These are phyloP conservation scores for Cytospora mali DNA, from an alignment of 2,329 filamentous ascomycete genomes.

Conservation along the genomic window DNA sequence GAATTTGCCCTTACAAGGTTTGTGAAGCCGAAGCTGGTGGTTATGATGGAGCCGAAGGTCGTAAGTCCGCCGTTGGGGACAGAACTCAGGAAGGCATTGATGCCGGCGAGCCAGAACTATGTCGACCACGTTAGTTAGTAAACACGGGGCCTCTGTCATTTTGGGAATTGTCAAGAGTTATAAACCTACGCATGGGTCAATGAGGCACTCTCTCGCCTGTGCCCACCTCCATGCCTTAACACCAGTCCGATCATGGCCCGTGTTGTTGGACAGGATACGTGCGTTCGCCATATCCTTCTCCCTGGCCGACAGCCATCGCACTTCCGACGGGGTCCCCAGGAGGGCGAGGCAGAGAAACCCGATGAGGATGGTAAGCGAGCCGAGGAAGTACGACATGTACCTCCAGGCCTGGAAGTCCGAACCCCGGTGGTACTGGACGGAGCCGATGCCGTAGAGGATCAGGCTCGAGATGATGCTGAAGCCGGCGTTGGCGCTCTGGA, in stretches of 20 bases:
- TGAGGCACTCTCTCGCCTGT: constrained; percentile 40
- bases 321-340: constrained; percentile 43
- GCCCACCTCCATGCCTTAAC: constrained; percentile 43
- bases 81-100: constrained; percentile 42
- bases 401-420: constrained; percentile 41
- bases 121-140: constrained; percentile 8
- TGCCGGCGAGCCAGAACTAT: constrained; percentile 42
- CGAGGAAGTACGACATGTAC: constrained; percentile 44
- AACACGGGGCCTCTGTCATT: neutral
- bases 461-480: constrained; percentile 41
- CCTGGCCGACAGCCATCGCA: constrained; percentile 40
- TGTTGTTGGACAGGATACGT: constrained; percentile 42
- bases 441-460: constrained; percentile 42
- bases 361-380: constrained; percentile 38
- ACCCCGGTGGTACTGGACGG: constrained; percentile 33
- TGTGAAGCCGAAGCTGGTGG: constrained; percentile 41
- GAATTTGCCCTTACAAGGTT: too few species aligned
- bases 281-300: constrained; percentile 42
- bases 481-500: constrained; percentile 43
- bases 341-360: constrained; percentile 40
- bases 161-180: neutral
- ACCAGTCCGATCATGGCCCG: constrained; percentile 41
- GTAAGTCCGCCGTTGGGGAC: constrained; percentile 39
- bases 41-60: constrained; percentile 37
- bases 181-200: constrained; percentile 34